These are phyloP conservation scores for Fusarium zealandicum DNA, from an alignment of 2,329 filamentous ascomycete species.

Conservation along the genomic window DNA sequence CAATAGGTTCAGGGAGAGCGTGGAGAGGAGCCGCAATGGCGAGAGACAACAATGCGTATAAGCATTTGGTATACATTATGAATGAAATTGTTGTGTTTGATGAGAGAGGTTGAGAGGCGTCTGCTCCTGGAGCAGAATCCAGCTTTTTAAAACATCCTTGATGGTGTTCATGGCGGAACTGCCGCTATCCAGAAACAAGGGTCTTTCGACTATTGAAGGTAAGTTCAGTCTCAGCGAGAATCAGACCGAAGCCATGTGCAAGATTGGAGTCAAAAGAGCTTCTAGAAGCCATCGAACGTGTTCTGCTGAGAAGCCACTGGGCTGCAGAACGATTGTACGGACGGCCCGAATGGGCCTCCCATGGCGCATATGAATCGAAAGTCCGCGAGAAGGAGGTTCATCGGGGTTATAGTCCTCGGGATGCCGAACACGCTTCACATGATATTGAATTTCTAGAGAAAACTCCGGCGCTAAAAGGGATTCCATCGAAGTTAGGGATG, in stretches of 20 bases:
- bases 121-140: neutral
- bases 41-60: constrained; percentile 6
- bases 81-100: neutral
- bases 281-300: neutral
- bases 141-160: constrained; percentile 13
- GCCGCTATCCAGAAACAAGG: constrained; percentile 5
- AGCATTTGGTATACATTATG: constrained; percentile 9
- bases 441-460: neutral
- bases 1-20: constrained; percentile 13
- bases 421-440: neutral
- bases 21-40: constrained; percentile 2
- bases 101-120: neutral
- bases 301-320: constrained; percentile 12
- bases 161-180: constrained; percentile 1
- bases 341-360: constrained; percentile 17
- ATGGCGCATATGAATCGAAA: constrained; percentile 5
- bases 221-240: constrained; percentile 19
- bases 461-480: neutral
- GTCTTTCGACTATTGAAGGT: constrained; percentile 1
- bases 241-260: neutral
- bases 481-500: neutral
- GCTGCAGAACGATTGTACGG: constrained; percentile 11
- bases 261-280: neutral
- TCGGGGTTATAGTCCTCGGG: neutral
- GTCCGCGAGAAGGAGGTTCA: neutral